phyloP scores from a whole-genome alignment of 2,329 filamentous ascomycete genomes.

The Epichloe festucae region DNA sequence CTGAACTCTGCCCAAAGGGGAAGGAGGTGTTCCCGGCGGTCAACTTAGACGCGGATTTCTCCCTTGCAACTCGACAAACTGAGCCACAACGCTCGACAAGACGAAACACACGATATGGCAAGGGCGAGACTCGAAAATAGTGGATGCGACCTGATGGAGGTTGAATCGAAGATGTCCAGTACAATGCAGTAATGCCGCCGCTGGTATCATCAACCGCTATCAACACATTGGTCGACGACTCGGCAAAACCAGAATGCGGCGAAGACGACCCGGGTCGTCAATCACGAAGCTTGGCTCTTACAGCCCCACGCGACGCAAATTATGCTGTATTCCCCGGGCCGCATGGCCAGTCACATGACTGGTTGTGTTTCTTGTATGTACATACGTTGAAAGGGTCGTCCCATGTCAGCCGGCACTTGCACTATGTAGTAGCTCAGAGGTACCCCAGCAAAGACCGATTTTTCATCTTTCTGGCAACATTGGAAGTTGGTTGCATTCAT shows the following conservation, averaged over 20 bases:
- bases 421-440: constrained; percentile 2
- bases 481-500: background rate
- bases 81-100: background rate
- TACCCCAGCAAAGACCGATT: background rate
- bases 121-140: background rate
- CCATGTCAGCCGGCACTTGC: constrained; percentile 1
- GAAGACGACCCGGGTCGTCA: background rate
- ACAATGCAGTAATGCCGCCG: background rate
- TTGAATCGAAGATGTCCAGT: background rate
- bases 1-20: background rate
- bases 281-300: background rate
- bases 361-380: too few species aligned
- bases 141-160: background rate
- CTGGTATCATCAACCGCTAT: background rate
- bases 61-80: background rate
- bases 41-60: background rate
- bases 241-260: background rate
- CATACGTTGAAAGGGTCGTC: background rate
- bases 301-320: background rate
- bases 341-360: background rate
- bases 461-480: background rate
- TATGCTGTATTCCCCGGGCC: background rate
- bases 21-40: background rate
- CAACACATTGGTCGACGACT: background rate
- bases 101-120: background rate